Conservation (phyloP, 495 filamentous ascomycete genomes). For the Podospora sp. region DNA sequence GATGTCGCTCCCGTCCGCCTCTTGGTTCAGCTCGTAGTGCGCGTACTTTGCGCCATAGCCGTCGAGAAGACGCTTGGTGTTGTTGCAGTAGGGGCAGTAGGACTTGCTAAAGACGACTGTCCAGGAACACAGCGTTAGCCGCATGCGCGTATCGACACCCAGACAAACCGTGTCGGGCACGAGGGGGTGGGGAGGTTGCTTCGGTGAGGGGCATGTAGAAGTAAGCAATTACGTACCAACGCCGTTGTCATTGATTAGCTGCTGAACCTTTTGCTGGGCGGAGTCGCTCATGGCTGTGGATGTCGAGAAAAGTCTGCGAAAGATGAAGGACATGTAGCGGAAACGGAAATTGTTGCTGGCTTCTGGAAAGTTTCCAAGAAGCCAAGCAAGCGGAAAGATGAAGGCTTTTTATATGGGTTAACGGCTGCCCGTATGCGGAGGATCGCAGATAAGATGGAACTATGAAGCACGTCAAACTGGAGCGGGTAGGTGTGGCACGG, state of each 20-base stretch:
- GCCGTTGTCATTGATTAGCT: conserved; percentile 86
- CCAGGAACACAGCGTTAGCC: conserved; percentile 3
- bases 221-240: conserved; percentile 64
- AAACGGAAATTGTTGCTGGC: conserved; percentile 19
- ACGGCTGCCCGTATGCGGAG: not conserved
- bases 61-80: conserved; percentile 73
- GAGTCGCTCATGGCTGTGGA: conserved; percentile 73
- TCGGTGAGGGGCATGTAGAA: not conserved
- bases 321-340: conserved; percentile 72
- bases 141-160: not conserved
- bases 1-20: conserved; percentile 78
- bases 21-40: conserved; percentile 80
- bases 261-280: conserved; percentile 82
- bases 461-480: not conserved
- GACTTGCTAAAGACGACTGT: conserved; percentile 93
- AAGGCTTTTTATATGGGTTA: conserved; percentile 22
- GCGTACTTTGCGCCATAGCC: conserved; percentile 72
- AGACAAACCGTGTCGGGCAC: not conserved
- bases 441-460: not conserved
- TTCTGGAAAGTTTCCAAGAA: conserved; percentile 21
- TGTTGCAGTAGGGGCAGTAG: conserved; percentile 92
- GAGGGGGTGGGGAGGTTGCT: not conserved
- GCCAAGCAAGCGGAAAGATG: conserved; percentile 16
- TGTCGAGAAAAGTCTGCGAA: conserved; percentile 70
- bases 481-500: not conserved